Percentiles rank a stretch among this genome's conserved stretches.
These are phyloP conservation scores for Atkinsonella hypoxylon DNA, from an alignment of 2,329 filamentous ascomycete species.

Conservation along the genomic window DNA sequence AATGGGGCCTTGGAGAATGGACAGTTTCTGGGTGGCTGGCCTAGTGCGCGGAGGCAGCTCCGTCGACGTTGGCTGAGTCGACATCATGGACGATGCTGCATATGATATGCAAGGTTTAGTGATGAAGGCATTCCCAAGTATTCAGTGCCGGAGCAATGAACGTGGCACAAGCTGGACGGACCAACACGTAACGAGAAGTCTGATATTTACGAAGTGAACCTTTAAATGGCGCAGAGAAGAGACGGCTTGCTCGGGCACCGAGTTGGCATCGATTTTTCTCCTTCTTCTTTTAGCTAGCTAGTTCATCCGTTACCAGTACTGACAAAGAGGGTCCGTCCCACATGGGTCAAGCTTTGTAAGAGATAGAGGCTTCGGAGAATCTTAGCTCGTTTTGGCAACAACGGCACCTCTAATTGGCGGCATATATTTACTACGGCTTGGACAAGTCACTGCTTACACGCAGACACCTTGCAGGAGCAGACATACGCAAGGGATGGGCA, in stretches of 20 bases:
- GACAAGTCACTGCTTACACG: not conserved
- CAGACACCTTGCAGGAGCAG: not conserved
- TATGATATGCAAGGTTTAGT: no score
- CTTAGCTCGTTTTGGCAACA: not conserved
- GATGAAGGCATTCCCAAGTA: no score
- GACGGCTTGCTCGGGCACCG: not conserved
- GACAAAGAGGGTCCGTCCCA: not conserved
- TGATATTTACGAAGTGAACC: not conserved
- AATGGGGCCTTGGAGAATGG: slow-evolving; percentile 55
- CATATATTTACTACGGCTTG: not conserved
- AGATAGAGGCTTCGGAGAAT: not conserved
- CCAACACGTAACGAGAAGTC: no score
- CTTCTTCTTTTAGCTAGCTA: not conserved
- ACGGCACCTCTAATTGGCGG: not conserved
- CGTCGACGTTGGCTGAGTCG: not conserved
- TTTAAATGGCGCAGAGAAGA: not conserved
- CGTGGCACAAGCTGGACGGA: no score
- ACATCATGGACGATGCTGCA: not conserved
- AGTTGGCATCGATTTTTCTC: not conserved
- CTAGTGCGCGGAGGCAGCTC: slow-evolving; percentile 3
- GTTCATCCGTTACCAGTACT: not conserved
- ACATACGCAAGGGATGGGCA: no score
- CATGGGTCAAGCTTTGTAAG: not conserved
- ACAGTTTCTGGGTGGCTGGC: slow-evolving; percentile 20
- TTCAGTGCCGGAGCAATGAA: no score